These are phyloP conservation scores for Leptodontidium sp. DNA, from an alignment of 2,329 filamentous ascomycete genomes.

Conservation along the genomic window DNA sequence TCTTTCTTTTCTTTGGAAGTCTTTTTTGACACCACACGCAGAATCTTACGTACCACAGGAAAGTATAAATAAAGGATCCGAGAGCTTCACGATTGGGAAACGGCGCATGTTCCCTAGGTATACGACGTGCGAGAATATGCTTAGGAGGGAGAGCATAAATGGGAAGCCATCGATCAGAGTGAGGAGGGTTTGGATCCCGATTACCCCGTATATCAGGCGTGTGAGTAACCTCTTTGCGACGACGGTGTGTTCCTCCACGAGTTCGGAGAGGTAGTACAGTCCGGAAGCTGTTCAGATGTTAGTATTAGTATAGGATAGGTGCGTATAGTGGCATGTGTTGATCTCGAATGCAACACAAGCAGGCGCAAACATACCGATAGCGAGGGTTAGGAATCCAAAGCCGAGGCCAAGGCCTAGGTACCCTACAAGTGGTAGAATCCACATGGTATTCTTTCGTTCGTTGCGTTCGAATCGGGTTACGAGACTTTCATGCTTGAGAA, in stretches of 20 bases:
- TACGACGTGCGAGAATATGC: constrained; percentile 81
- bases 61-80: constrained; percentile 83
- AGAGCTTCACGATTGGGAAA: constrained; percentile 81
- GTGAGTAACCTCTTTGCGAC: constrained; percentile 87
- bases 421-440: constrained; percentile 92
- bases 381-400: constrained; percentile 92
- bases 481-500: constrained; percentile 39
- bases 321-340: constrained; percentile 8
- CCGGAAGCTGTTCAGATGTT: constrained; percentile 74
- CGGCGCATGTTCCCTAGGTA: constrained; percentile 86
- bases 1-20: no score
- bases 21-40: background rate
- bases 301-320: constrained; percentile 17
- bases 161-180: constrained; percentile 88
- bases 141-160: constrained; percentile 74
- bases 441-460: constrained; percentile 61
- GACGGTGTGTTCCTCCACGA: constrained; percentile 97
- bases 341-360: background rate
- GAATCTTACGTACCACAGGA: constrained; percentile 73
- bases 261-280: constrained; percentile 96
- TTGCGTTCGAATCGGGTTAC: constrained; percentile 29
- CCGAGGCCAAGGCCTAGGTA: constrained; percentile 87
- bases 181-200: constrained; percentile 77
- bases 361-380: constrained; percentile 71
- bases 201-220: constrained; percentile 83